Base-by-base conservation (phyloP, 139 green algal species). In the Limnomonas spitsbergensis region DNA sequence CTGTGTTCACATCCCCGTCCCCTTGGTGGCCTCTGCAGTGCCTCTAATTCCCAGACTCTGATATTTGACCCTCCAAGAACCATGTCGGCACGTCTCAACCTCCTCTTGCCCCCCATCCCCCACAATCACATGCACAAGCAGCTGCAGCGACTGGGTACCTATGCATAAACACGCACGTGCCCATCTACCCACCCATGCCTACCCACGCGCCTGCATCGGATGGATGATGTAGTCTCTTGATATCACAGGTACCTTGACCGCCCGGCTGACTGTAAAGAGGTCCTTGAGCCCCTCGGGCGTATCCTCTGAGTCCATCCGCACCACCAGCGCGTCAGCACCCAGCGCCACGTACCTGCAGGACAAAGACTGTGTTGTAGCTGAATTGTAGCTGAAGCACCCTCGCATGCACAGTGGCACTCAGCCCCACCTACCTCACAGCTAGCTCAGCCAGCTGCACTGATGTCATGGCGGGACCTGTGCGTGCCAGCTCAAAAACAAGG, bases 301-400 rank as follows among this genome's bases (percentile, higher is more conserved):
- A 76, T 89, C 83, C 3, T 89, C 89, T 0, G 34, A 66, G 77
- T 96, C 92, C 2, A 83, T 90, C 2, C 81, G 81, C 27, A 96
- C 86, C 31, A 68, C 88, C 40, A 95, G 67, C 1, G 90, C 92
- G 37, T 93, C 88, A 2, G 88, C 91, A 1, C 89, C 89, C 1
- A 67, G 42, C 54, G 2, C 24, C 27, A 85, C 77, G 38, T 80
- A 83, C 47, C n/a, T n/a, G n/a, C n/a, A n/a, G n/a, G n/a, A n/a
- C 9, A n/a, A n/a, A n/a, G n/a, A n/a, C n/a, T n/a, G n/a, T n/a
- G n/a, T n/a, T n/a, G n/a, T n/a, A n/a, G n/a, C n/a, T n/a, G n/a
- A n/a, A n/a, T n/a, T n/a, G n/a, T n/a, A n/a, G n/a, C n/a, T n/a
- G n/a, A n/a, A n/a, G n/a, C n/a, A n/a, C n/a, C n/a, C n/a, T n/a